Conservation (phyloP, 2,329 filamentous ascomycete species). For the Cladosporium sp. region DNA sequence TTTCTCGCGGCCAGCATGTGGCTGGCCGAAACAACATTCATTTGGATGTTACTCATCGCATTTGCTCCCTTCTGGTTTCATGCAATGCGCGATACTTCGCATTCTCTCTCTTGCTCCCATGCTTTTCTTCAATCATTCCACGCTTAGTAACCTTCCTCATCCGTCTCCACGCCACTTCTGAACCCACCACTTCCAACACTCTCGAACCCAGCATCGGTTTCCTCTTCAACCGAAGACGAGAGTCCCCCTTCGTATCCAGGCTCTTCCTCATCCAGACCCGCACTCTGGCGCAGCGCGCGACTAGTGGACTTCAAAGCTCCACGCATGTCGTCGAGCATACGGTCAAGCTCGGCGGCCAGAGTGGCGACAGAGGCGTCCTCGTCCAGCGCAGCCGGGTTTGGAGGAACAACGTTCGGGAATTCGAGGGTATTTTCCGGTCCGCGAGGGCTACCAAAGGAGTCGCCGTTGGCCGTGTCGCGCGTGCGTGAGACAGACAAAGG, state of each 20-base stretch:
- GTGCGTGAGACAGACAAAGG: slow-evolving; percentile 10
- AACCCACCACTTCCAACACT: slow-evolving; percentile 3
- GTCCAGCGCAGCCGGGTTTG: slow-evolving; percentile 25
- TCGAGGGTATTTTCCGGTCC: slow-evolving; percentile 17
- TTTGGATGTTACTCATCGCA: background rate
- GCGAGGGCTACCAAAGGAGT: slow-evolving; percentile 10
- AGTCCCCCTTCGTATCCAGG: slow-evolving; percentile 11
- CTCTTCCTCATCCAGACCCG: slow-evolving; percentile 11
- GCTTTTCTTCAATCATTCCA: background rate
- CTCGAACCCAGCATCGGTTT: slow-evolving; percentile 15
- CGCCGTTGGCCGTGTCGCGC: slow-evolving; percentile 13
- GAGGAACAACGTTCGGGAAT: slow-evolving; percentile 25
- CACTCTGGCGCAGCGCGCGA: slow-evolving; percentile 6
- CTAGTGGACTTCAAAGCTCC: slow-evolving; percentile 12
- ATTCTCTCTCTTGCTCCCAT: no score
- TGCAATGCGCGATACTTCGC: background rate
- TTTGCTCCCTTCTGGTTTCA: background rate
- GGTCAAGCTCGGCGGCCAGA: slow-evolving; percentile 26
- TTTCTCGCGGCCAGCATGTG: background rate
- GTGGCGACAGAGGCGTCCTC: slow-evolving; percentile 26
- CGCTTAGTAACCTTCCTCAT: slow-evolving; percentile 14
- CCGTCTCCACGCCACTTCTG: slow-evolving; percentile 13
- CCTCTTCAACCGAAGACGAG: slow-evolving; percentile 5
- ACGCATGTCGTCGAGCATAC: slow-evolving; percentile 23
- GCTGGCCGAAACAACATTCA: background rate